Evolutionary conservation across 2,329 filamentous ascomycete genomes (phyloP).

Genomic region (Coleophoma cylindrospora): DNA sequence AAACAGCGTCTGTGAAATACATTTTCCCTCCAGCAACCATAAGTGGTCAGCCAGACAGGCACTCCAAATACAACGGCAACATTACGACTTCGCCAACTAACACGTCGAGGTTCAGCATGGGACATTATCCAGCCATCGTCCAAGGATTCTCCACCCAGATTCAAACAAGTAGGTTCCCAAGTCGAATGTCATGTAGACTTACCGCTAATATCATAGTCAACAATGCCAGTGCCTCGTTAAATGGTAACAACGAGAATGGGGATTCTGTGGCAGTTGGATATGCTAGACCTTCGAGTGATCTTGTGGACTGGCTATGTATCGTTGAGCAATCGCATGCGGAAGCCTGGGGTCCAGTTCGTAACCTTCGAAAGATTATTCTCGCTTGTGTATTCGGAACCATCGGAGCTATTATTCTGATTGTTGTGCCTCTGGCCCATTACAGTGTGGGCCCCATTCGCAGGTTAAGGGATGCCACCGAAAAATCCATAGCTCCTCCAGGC

Average conservation of each 20-base stretch:
- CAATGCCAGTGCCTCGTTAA: slow-evolving; percentile 64
- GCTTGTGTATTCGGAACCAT: slow-evolving; percentile 82
- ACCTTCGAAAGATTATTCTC: slow-evolving; percentile 73
- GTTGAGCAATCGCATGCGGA: slow-evolving; percentile 73
- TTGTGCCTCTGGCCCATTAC: slow-evolving; percentile 76
- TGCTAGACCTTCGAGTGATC: slow-evolving; percentile 58
- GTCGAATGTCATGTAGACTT: no score
- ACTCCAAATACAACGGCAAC: slow-evolving; percentile 31
- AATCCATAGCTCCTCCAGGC: slow-evolving; percentile 24
- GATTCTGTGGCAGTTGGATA: slow-evolving; percentile 73
- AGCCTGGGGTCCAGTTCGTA: slow-evolving; percentile 70
- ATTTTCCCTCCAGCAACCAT: slow-evolving; percentile 50
- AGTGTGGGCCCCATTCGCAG: slow-evolving; percentile 64
- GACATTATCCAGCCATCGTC: slow-evolving; percentile 57
- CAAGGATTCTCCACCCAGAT: slow-evolving; percentile 51
- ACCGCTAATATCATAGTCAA: slow-evolving; percentile 35
- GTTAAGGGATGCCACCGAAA: slow-evolving; percentile 24
- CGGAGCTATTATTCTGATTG: slow-evolving; percentile 65
- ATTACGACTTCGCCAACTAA: slow-evolving; percentile 21
- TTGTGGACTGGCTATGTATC: slow-evolving; percentile 79
- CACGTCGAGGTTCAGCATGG: slow-evolving; percentile 53
- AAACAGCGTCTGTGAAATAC: slow-evolving; percentile 46
- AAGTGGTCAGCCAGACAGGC: slow-evolving; percentile 38
- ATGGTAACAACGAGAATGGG: slow-evolving; percentile 68
- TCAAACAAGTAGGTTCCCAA: slow-evolving; percentile 6